Evolutionary conservation across 139 green algal species (phyloP).

Genomic region (Asterochloris sp.): DNA sequence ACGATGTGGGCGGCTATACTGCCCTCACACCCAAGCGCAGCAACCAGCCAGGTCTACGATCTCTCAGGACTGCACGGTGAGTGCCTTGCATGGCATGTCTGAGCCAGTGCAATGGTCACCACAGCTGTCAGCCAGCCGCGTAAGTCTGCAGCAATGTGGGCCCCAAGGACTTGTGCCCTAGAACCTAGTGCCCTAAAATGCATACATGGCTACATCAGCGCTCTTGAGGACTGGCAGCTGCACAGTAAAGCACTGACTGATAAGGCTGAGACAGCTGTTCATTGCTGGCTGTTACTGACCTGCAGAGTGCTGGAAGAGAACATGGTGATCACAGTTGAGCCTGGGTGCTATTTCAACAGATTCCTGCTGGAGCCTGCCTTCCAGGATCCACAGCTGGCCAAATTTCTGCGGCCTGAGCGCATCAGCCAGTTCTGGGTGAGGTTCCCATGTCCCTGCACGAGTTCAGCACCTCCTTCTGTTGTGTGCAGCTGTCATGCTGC

Average conservation of each 20-base stretch:
- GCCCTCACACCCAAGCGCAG: slow-evolving; percentile 14
- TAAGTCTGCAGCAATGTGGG: no score
- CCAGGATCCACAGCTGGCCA: slow-evolving; percentile 4
- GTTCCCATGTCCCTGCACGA: no score
- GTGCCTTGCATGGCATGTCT: neutral
- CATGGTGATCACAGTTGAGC: slow-evolving; percentile 90
- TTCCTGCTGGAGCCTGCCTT: slow-evolving; percentile 58
- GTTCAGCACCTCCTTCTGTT: neutral
- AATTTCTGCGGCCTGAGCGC: slow-evolving; percentile 26
- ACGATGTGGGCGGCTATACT: slow-evolving; percentile 89
- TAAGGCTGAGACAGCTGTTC: no score
- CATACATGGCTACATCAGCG: no score
- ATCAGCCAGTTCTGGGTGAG: neutral
- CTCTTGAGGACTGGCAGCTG: no score
- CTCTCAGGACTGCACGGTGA: slow-evolving; percentile 54
- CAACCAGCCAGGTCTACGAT: slow-evolving; percentile 44
- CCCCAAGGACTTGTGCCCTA: no score
- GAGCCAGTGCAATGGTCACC: neutral
- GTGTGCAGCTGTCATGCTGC: neutral
- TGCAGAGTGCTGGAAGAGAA: slow-evolving; percentile 56
- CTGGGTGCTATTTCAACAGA: slow-evolving; percentile 86
- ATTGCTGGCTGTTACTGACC: no score
- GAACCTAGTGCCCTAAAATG: no score
- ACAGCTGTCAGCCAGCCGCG: no score
- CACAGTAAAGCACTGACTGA: no score